Conservation (phyloP, 116 monocot genomes). For the Dioscorea cayenensis region DNA sequence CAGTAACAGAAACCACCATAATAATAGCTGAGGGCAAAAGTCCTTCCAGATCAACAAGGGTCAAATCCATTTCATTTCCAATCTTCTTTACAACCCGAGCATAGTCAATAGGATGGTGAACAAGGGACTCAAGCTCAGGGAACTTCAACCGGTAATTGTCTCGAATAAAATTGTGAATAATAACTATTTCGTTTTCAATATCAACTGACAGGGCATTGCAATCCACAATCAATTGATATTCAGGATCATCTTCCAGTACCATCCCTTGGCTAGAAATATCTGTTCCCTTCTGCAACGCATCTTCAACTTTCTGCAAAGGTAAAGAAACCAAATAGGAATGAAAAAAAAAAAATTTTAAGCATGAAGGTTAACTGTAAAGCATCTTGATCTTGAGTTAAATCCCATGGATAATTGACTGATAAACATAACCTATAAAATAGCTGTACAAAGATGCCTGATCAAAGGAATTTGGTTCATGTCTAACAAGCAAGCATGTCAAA, state of each 20-base stretch:
- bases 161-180: conserved; percentile 97
- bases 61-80: conserved; percentile 92
- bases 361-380: no score
- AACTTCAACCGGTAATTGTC: conserved; percentile 94
- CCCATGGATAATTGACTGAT: no score
- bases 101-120: conserved; percentile 96
- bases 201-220: conserved; percentile 98
- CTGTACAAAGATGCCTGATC: no score
- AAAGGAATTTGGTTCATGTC: no score
- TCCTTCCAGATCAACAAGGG: conserved; percentile 94
- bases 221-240: conserved; percentile 95
- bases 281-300: conserved; percentile 65
- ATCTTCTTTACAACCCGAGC: conserved; percentile 96
- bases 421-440: no score
- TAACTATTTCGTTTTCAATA: conserved; percentile 89
- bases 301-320: conserved; percentile 83
- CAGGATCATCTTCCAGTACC: conserved; percentile 91
- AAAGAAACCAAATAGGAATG: background rate
- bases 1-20: conserved; percentile 98
- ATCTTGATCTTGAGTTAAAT: no score
- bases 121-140: conserved; percentile 97
- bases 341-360: no score
- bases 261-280: conserved; percentile 51
- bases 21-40: conserved; percentile 96
- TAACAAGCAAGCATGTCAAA: no score